Base-by-base conservation (phyloP, 306 rosid genomes). In the Geum urbanum region DNA sequence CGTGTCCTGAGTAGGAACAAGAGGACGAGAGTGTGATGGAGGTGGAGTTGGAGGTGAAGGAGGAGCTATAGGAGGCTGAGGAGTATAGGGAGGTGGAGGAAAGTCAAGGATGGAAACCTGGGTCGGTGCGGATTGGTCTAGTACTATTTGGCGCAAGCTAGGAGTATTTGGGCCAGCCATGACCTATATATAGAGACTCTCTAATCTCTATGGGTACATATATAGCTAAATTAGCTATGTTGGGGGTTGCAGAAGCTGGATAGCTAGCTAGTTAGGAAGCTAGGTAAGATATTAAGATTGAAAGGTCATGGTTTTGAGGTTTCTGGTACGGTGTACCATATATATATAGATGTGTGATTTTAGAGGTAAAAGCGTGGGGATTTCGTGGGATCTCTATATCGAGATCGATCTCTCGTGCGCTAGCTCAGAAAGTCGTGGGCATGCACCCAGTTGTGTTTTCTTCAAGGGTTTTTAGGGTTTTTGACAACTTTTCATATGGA, bases 331-430 rank as follows among this genome's bases (percentile, higher is more conserved):
- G n/a, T n/a, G 72, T 18, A 51, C 16, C n/a, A 50, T 11, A 40
- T 52, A 50, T 11, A 40, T 52, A 19, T 53, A 40, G 9, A 5
- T 51, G 13, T 43, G 55, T 18, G 61, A 67, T n/a, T 8, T 10
- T 19, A 49, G 77, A 76, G 74, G 79, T 67, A 48, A 78, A 79
- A 80, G 80, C 85, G 96, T 86, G 96, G 91, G 83, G 67, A 80
- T 11, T 27, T 86, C 88, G 88, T 53, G 86, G 91, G 52, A 9
- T 3, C 44, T 13, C 14, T 39, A 16, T 0, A 7, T 12, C 50
- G 13, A 24, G 37, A 32, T 32, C 37, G 37, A 32, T 32, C 37
- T 32, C 37, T 32, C 37, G 3, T 3, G 37, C 37, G 37, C 43
- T 16, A 1, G 43, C 39, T 8, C 69, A 63, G 35, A 49, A 40